A percentile compares a stretch with the other conserved stretches of the same genome.
Evolutionary conservation across 2,329 filamentous ascomycete species (phyloP).

Genomic region (Exophiala alcalophila): DNA sequence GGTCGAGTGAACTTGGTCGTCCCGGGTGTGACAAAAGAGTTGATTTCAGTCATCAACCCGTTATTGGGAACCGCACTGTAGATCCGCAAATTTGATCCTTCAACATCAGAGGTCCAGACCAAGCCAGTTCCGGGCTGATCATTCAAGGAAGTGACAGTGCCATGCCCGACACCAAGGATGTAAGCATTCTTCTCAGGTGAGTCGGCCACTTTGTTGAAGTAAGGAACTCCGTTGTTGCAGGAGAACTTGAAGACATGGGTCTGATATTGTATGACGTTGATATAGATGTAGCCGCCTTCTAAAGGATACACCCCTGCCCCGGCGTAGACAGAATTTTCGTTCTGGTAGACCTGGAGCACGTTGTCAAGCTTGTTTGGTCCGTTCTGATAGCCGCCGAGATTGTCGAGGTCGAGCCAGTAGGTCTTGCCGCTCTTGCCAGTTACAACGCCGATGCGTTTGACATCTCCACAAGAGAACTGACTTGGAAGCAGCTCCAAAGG

Average conservation of each 20-base stretch:
- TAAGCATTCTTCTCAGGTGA: conserved; percentile 33
- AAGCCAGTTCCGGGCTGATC: conserved; percentile 31
- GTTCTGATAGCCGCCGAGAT: conserved; percentile 43
- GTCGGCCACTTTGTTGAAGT: conserved; percentile 36
- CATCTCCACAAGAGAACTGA: conserved; percentile 29
- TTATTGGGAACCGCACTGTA: conserved; percentile 32
- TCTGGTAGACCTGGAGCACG: conserved; percentile 39
- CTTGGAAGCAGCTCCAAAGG: conserved; percentile 25
- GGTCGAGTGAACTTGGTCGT: conserved; percentile 33
- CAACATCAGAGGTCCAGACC: conserved; percentile 34
- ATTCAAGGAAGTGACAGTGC: conserved; percentile 32
- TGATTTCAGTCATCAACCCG: conserved; percentile 30
- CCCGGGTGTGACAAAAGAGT: conserved; percentile 30
- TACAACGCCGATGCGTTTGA: conserved; percentile 50
- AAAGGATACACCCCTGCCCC: conserved; percentile 42
- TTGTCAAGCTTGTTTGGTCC: conserved; percentile 39
- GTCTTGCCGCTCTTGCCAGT: conserved; percentile 52
- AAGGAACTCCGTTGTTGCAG: conserved; percentile 34
- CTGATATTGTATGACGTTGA: conserved; percentile 34
- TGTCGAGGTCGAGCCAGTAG: conserved; percentile 43
- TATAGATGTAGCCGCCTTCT: conserved; percentile 46
- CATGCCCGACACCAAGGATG: conserved; percentile 36
- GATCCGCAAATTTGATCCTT: conserved; percentile 31
- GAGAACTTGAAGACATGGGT: conserved; percentile 38
- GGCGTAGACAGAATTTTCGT: conserved; percentile 38